Evolutionary conservation across 805 yeast species (phyloP), one percentile per base, ranked within the genome.

Genomic region (Hanseniaspora taiwanica): DNA sequence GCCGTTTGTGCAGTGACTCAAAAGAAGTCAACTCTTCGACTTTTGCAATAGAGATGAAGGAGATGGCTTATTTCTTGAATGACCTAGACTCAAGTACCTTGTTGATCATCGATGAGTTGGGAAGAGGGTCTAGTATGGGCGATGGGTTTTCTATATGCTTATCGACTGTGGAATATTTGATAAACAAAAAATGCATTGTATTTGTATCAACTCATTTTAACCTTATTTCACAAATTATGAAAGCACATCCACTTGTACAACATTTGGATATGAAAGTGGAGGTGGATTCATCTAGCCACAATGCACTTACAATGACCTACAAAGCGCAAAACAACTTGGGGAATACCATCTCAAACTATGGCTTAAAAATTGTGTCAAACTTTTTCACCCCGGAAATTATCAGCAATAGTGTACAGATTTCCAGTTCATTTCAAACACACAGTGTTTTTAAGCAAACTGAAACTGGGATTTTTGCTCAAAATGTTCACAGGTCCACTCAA

Each of bases 141-240:
- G 78, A 75, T 49, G 78, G 79, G 0, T 66, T 72, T 39, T 61
- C 78, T 2, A 62, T 75, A 2, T 66, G 74, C 2, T 54, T 65
- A 20, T 69, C 72, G 6, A 61, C 65, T 2, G 51, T 63, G 19
- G 72, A 71, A 43, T 53, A 55, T 36, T 45, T 70, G 10, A 44
- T 62, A 0, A 39, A 42, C 1, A 45, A 50, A 1, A 46, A 46
- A 4, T 52, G 63, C 18, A 53, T 58, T 0, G 63, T 65, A 1
- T 62, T 66, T 42, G 43, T 67, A 12, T 58, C 71, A 3, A 69
- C 75, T 0, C 76, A 70, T 54, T 69, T 68, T 43, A 57, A 50
- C 35, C 66, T 66, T 36, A 48, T 70, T 9, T 65, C 72, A 0
- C 53, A 52, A 17, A 49, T 61, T 0, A 43, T 71, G n/a, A 48